phyloP scores from a whole-genome alignment of 1,139 yeast species.

The Yamadazyma songkhlaensis region DNA sequence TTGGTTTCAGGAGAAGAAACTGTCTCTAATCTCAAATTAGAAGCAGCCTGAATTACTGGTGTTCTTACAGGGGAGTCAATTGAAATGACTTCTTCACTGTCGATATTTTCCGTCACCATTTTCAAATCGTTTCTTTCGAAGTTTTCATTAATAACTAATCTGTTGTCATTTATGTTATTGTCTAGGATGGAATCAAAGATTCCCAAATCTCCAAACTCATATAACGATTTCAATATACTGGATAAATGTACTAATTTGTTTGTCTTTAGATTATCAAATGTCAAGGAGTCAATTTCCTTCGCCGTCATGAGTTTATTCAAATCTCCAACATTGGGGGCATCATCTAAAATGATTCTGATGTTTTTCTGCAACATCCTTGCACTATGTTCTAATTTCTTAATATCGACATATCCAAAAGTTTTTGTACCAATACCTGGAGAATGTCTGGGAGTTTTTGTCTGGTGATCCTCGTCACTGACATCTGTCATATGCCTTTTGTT shows the following conservation, averaged over 20 bases:
- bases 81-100: background rate
- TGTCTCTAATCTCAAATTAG: too few relatives aligned
- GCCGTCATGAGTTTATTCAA: conserved; percentile 30
- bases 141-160: conserved; percentile 9
- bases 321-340: conserved; percentile 50
- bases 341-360: conserved; percentile 47
- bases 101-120: background rate
- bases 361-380: conserved; percentile 48
- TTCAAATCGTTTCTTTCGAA: conserved; percentile 2
- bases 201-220: conserved; percentile 44
- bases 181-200: conserved; percentile 47
- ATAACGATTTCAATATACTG: conserved; percentile 53
- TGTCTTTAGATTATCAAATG: conserved; percentile 48
- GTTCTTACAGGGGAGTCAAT: background rate
- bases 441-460: background rate
- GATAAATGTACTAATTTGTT: conserved; percentile 59
- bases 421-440: background rate
- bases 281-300: conserved; percentile 29
- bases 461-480: conserved; percentile 2
- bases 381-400: conserved; percentile 41
- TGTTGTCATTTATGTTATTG: conserved; percentile 14
- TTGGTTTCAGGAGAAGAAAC: background rate
- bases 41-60: background rate
- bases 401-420: conserved; percentile 33
- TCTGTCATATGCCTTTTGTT: background rate